phyloP scores from a whole-genome alignment of 1,284 basidiomycete genomes.

The Blastosporella zonata region DNA sequence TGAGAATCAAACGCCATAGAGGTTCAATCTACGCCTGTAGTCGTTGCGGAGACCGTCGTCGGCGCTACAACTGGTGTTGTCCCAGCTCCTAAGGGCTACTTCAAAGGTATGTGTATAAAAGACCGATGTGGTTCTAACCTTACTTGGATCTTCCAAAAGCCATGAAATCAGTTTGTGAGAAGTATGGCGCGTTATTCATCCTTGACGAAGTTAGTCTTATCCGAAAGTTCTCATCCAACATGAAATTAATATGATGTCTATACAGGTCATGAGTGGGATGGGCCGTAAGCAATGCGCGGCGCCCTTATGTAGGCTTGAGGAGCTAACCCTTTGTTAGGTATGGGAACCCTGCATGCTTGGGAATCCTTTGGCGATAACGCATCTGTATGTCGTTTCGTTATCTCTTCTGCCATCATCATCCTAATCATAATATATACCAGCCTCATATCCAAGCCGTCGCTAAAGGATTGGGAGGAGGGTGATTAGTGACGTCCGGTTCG shows the following conservation, averaged over 20 bases:
- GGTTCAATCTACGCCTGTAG: conserved; percentile 34
- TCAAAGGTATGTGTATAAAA: conserved; percentile 39
- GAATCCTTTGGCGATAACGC: conserved; percentile 75
- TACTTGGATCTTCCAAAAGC: conserved; percentile 31
- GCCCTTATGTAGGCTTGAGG: conserved; percentile 2
- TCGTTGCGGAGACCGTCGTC: conserved; percentile 79
- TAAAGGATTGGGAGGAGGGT: conserved; percentile 86
- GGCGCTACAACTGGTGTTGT: conserved; percentile 80
- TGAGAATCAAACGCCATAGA: not conserved
- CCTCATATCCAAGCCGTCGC: conserved; percentile 86
- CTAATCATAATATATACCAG: conserved; percentile 17
- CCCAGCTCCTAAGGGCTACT: conserved; percentile 75
- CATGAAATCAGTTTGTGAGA: conserved; percentile 85
- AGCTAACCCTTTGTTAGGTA: conserved; percentile 42
- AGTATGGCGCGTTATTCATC: conserved; percentile 83
- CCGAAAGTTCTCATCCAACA: not conserved
- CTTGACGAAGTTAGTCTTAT: conserved; percentile 63
- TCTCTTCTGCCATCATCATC: not conserved
- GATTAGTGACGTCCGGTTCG: conserved; percentile 21
- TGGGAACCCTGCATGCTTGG: conserved; percentile 87
- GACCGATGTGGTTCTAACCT: not conserved
- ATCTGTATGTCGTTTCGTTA: conserved; percentile 30
- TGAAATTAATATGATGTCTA: conserved; percentile 2
- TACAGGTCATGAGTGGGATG: conserved; percentile 71
- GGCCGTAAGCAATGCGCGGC: conserved; percentile 52